Evolutionary conservation across 2,329 filamentous ascomycete species (phyloP), one percentile per base, ranked within the genome.

Genomic region (Calcarisporium arbuscula): DNA sequence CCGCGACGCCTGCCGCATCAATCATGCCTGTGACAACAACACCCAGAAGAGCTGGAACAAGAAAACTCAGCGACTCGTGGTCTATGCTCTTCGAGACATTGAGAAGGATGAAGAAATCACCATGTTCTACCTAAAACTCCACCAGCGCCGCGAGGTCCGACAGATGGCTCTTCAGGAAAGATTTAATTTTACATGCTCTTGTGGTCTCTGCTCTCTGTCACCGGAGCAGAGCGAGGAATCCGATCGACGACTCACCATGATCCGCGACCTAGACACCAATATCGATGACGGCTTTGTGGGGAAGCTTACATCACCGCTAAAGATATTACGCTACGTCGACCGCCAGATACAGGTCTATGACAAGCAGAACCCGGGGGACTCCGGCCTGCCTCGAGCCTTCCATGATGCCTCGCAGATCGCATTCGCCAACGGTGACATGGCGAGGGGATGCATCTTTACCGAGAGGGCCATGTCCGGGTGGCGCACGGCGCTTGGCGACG

Each of bases 11-110:
- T 46, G 43, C 7, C 48, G 47, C 1, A 40, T 57, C 32, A 57
- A 57, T 10, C 53, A 57, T 27, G 46, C 49, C 8, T 57, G 52
- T 35, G 28, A 27, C 1, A 41, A 42, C 5, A 56, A 55, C 30
- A 44, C 49, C 1, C 46, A 49, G 27, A 40, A 45, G 10, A 36
- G 30, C 4, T 57, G 51, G 48, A 52, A 47, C n/a, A 33, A 35
- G 3, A 28, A 36, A 4, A 36, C 44, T 8, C 20, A 40, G 5
- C 38, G 42, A 11, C 29, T 46, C 9, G 53, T 45, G 0, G 17
- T 56, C 7, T 49, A 56, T 22, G 45, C 49, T 0, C 25, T 47
- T 3, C 26, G 40, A 2, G 43, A 54, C 8, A 51, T 55, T 19
- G 35, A 45, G 7, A 17, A 41, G 8, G 48, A 47, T 5, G 34